Evolutionary conservation across 345 rosid genomes (phyloP), one percentile per base, ranked within the genome.

Genomic region (Citrus trifoliata): DNA sequence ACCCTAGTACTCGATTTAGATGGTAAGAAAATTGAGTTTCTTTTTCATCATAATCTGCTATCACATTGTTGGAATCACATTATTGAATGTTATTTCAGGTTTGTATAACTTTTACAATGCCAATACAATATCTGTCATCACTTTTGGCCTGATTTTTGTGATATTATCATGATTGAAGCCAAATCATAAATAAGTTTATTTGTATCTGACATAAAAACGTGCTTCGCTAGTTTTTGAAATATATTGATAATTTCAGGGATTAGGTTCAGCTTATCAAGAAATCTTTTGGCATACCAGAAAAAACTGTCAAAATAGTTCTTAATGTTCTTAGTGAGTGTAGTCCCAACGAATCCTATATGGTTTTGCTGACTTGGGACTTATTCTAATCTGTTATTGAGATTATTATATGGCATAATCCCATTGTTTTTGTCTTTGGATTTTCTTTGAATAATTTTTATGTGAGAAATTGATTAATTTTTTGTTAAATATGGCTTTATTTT

Each of bases 1-100:
- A 95, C 97, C 33, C 87, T 95, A 59, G 97, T 88, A 71, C 98
- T 95, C 83, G 98, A 95, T 89, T 89, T 95, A 89, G 98, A 95
- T 85, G 98, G 98, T 95, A 89, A 85, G 88, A 35, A 80, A 66
- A 28, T 61, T 74, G 53, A 7, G 25, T 67, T 56, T 38, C 69
- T 65, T 58, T 16, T 65, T 27, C 18, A 6, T 8, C 27, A 18
- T 48, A 16, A 27, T 60, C 19, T 40, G 55, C 55, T 71, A 28
- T 28, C 18, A 19, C 35, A 19, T 19, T 70, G 55, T 69, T 19
- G 56, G 67, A 38, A 16, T 60, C 55, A 18, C 10, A 37, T n/a
- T 42, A 25, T 25, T 59, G 35, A 18, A 40, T 74, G 77, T n/a
- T 35, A 33, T 63, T 38, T 59, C 9, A 27, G 37, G 46, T 25